Conservation (phyloP, 139 green algal genomes). For the Pseudopediastrum boryanum region DNA sequence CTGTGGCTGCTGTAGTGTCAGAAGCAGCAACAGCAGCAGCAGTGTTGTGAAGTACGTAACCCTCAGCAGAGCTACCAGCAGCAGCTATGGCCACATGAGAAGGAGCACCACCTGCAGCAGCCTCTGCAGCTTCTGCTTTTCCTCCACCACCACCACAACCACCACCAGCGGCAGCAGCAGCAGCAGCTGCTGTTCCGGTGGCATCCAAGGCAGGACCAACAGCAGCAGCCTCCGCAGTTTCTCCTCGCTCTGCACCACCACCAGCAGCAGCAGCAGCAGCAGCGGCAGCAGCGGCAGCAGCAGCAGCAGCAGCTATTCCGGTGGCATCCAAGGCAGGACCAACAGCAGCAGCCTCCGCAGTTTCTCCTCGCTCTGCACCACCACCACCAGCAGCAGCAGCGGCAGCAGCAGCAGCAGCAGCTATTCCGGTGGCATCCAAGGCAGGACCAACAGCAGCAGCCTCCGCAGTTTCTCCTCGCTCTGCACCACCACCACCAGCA, state of each 20-base stretch:
- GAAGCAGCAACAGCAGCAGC: constrained; percentile 73
- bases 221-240: too few relatives aligned
- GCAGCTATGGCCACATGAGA: constrained; percentile 40
- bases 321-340: background rate
- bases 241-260: too few relatives aligned
- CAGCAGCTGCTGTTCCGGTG: too few relatives aligned
- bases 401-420: constrained; percentile 7
- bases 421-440: background rate
- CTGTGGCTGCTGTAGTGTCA: constrained; percentile 77
- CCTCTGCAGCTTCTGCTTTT: background rate
- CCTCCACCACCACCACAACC: constrained; percentile 1
- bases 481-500: background rate
- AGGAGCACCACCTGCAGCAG: constrained; percentile 17
- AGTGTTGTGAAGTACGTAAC: too few relatives aligned
- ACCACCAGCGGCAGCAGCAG: too few relatives aligned
- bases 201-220: too few relatives aligned
- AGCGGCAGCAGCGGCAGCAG: too few relatives aligned
- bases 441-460: background rate
- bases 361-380: background rate
- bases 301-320: too few relatives aligned
- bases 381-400: background rate
- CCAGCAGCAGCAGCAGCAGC: too few relatives aligned
- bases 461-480: background rate
- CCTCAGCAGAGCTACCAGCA: too few relatives aligned
- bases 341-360: background rate